These are phyloP conservation scores for Stentor roeselii DNA, from an alignment of 73 alveolate species.

Conservation along the genomic window DNA sequence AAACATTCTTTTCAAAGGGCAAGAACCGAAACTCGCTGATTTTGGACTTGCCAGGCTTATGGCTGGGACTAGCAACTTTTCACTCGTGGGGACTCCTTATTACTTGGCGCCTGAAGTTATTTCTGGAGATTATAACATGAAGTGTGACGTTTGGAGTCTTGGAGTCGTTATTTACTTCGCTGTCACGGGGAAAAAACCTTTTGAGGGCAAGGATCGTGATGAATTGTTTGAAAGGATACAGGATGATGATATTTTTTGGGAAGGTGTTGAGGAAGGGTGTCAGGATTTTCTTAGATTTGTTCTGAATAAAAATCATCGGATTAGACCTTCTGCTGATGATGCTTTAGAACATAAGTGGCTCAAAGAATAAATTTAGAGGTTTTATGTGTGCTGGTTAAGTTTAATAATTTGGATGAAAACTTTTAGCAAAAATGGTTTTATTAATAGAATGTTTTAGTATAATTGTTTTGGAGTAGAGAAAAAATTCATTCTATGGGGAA, in stretches of 20 bases:
- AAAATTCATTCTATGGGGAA: too few species aligned
- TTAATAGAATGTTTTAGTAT: too few species aligned
- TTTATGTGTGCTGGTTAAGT: too few species aligned
- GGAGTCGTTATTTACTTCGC: constrained; percentile 33
- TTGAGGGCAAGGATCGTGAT: not conserved
- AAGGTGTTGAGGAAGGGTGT: not conserved
- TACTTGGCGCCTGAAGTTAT: constrained; percentile 37
- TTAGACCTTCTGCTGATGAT: not conserved
- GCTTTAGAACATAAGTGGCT: too few species aligned
- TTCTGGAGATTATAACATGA: constrained; percentile 19
- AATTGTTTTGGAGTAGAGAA: too few species aligned
- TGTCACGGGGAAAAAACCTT: constrained; percentile 31
- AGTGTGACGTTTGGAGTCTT: constrained; percentile 38
- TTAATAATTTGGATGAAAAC: too few species aligned
- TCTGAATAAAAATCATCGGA: not conserved
- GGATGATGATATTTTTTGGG: not conserved
- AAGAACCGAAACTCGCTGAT: constrained; percentile 45
- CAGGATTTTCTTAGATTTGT: not conserved
- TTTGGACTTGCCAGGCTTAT: constrained; percentile 46
- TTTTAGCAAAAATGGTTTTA: too few species aligned
- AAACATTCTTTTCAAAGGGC: constrained; percentile 31
- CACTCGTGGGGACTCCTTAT: constrained; percentile 30
- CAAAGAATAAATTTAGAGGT: too few species aligned
- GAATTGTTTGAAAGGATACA: not conserved
- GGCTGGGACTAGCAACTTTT: constrained; percentile 25